These are phyloP conservation scores for Beauveria rudraprayagi DNA, from an alignment of 2,329 filamentous ascomycete genomes.

Conservation along the genomic window DNA sequence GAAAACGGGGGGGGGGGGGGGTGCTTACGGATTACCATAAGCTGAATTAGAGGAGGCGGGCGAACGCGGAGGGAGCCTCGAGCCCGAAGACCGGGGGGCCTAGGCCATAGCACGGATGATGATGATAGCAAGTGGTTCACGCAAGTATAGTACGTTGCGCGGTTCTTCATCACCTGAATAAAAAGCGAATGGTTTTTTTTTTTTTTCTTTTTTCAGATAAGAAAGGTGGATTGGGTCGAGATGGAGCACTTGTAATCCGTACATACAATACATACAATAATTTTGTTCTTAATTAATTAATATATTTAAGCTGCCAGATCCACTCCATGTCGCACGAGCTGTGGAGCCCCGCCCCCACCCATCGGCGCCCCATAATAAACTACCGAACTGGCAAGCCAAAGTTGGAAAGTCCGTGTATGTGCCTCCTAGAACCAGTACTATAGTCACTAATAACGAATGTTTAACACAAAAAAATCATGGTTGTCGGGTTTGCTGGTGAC, in stretches of 20 bases:
- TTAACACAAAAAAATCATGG: too few species aligned
- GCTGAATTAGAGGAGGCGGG: slow-evolving; percentile 1
- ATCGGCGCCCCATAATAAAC: background rate
- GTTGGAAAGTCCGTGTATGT: background rate
- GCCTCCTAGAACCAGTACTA: background rate
- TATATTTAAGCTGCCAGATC: background rate
- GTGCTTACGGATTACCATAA: slow-evolving; percentile 6
- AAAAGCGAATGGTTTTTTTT: background rate
- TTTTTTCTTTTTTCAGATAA: background rate
- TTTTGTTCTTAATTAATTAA: background rate
- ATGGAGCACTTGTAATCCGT: background rate
- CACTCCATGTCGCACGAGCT: background rate
- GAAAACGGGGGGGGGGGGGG: background rate
- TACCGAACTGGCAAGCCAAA: background rate
- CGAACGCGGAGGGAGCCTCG: background rate
- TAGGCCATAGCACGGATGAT: too few species aligned
- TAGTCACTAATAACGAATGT: background rate
- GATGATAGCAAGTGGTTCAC: too few species aligned
- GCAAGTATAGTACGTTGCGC: too few species aligned
- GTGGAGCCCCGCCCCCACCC: background rate
- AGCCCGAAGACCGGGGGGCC: background rate
- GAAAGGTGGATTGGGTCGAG: background rate
- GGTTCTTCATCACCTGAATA: background rate
- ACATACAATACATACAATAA: background rate
- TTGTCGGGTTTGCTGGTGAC: too few species aligned